Conservation (phyloP, 345 rosid species). For the Kandelia obovata region DNA sequence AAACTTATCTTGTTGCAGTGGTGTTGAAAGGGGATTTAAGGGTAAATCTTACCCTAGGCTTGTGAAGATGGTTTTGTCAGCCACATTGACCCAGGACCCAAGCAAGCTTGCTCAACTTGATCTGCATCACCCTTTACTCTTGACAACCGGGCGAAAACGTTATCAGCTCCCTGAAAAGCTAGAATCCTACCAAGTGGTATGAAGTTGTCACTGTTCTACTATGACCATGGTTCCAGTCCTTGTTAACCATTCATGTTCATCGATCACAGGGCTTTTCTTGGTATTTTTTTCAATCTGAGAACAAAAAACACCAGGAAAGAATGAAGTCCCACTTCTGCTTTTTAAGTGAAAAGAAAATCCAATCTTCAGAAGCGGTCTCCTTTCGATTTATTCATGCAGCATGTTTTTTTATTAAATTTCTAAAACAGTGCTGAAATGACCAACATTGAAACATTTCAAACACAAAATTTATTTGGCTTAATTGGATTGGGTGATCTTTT, state of each 20-base stretch:
- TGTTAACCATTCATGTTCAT: background rate
- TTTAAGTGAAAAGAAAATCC: too few relatives aligned
- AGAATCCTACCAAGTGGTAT: constrained; percentile 82
- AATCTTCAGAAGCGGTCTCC: too few relatives aligned
- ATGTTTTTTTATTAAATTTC: too few relatives aligned
- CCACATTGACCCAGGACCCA: constrained; percentile 94
- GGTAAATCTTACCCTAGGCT: constrained; percentile 77
- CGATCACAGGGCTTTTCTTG: background rate
- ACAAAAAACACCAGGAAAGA: too few relatives aligned
- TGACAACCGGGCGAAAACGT: constrained; percentile 71
- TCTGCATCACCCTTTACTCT: constrained; percentile 86
- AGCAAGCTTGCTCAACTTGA: constrained; percentile 92
- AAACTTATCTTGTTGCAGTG: constrained; percentile 44
- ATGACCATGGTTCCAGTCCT: background rate
- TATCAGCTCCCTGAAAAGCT: constrained; percentile 77
- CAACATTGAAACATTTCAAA: background rate
- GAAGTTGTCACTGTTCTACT: constrained; percentile 14
- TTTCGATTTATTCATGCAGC: too few relatives aligned
- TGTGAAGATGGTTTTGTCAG: constrained; percentile 83
- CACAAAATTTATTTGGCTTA: background rate
- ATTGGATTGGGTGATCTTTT: background rate
- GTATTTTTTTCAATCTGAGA: too few relatives aligned
- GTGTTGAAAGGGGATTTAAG: constrained; percentile 78
- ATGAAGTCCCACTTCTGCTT: too few relatives aligned
- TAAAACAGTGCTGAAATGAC: too few relatives aligned